Evolutionary conservation across 2,329 filamentous ascomycete species (phyloP), one percentile per base, ranked within the genome.

Genomic region (Aspergillus oerlinghausenensis): DNA sequence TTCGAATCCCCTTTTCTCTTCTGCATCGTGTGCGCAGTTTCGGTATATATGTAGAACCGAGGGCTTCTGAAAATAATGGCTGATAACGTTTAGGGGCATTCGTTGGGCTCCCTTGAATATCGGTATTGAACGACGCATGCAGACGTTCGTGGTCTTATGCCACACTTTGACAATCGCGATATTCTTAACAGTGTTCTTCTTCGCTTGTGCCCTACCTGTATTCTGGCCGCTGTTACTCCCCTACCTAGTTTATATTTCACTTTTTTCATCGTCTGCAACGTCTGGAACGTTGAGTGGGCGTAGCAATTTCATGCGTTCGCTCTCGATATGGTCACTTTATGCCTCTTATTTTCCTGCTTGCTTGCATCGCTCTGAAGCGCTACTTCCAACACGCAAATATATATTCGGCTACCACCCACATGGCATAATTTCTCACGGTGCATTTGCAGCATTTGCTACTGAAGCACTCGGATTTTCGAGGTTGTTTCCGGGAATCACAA

Each of bases 351-450:
- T 95, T 70, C 94, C 94, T 3, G 90, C 92, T 50, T 84, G 84
- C 55, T 82, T 99, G 42, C 92, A 97, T 77, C 90, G 94, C 63
- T 94, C 90, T 3, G 83, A 88, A 63, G 82, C 88, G 55, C 83
- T 99, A 6, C 84, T 89, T 23, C 83, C 91, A 0, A 91, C 88
- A 1, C 82, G 92, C 60, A 96, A 96, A 75, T 99, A 97, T 77
- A 92, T 99, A 61, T 92, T 99, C 67, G 93, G 93, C 48, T 97
- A 97, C 73, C 94, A 97, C 67, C 94, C 94, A 0, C 94, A 99
- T 70, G 93, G 94, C 25, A 97, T 99, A 73, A 97, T 99, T 68
- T 94, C 89, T 4, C 91, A 97, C 66, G 94, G 93, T n/a, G 93
- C 92, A 0, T 97, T 93, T 77, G 90, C 87, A 4, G 89, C 92